A percentile compares a stretch with the other conserved stretches of the same genome.
Evolutionary conservation across 1,139 yeast genomes (phyloP).

Genomic region (Suhomyces choctaworum): DNA sequence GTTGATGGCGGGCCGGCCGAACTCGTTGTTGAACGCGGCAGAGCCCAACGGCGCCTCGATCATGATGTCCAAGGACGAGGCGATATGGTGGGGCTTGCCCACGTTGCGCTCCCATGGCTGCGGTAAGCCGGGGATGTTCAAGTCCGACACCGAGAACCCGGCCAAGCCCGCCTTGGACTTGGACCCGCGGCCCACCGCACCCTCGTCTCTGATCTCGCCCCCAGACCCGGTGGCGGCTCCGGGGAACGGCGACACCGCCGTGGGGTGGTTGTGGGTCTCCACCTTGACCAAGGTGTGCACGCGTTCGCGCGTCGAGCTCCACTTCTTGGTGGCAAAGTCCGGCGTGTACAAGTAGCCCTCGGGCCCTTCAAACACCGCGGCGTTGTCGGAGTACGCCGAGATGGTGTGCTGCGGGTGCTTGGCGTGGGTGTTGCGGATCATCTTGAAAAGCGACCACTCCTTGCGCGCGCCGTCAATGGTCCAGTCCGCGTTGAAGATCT

Average conservation of each 20-base stretch:
- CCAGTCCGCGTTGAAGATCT: constrained; percentile 98
- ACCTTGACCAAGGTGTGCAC: constrained; percentile 93
- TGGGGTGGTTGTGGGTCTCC: constrained; percentile 98
- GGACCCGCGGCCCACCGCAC: constrained; percentile 99
- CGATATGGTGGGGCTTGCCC: constrained; percentile 92
- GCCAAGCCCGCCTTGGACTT: constrained; percentile 94
- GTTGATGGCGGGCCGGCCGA: constrained; percentile 95
- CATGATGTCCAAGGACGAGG: constrained; percentile 92
- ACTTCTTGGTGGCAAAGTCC: constrained; percentile 65
- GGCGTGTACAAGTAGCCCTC: constrained; percentile 80
- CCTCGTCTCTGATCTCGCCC: constrained; percentile 99
- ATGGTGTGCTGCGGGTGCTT: constrained; percentile 80
- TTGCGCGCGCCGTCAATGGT: constrained; percentile 82
- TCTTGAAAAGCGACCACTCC: constrained; percentile 77
- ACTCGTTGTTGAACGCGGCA: constrained; percentile 97
- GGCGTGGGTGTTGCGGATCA: constrained; percentile 93
- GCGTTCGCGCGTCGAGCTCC: constrained; percentile 72
- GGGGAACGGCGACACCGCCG: constrained; percentile 98
- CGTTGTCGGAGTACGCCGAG: constrained; percentile 95
- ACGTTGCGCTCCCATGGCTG: constrained; percentile 94
- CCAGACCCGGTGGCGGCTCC: constrained; percentile 99
- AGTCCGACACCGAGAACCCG: constrained; percentile 91
- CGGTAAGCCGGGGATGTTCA: constrained; percentile 76
- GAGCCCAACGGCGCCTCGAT: constrained; percentile 96
- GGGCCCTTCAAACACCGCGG: constrained; percentile 93